Conservation (phyloP, 352 stramenopile species). For the Pythium guiyangense region DNA sequence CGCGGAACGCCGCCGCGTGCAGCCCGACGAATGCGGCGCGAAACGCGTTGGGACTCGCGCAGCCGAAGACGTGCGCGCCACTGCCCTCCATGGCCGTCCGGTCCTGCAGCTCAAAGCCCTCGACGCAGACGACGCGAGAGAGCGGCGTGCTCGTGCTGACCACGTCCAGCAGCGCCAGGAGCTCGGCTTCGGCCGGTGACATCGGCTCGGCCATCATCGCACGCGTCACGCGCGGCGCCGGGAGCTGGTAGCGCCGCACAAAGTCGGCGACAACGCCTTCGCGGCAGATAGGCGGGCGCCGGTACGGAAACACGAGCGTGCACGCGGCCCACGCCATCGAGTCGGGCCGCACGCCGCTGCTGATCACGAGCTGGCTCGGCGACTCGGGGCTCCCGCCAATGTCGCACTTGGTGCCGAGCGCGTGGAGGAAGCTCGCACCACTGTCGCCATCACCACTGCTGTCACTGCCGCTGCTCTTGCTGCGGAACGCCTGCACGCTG, state of each 20-base stretch:
- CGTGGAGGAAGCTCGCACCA: background rate
- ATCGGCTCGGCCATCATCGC: no score
- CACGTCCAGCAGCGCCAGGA: slow-evolving; percentile 36
- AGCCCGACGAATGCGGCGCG: slow-evolving; percentile 22
- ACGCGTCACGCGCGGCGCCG: no score
- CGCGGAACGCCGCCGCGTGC: slow-evolving; percentile 17
- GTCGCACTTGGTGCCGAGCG: slow-evolving; percentile 27
- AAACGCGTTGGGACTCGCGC: slow-evolving; percentile 22
- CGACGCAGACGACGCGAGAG: slow-evolving; percentile 33
- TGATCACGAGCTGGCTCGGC: slow-evolving; percentile 30
- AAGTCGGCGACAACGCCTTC: no score
- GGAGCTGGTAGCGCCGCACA: no score
- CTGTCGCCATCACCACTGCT: no score
- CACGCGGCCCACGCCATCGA: slow-evolving; percentile 48
- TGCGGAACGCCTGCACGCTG: slow-evolving; percentile 14
- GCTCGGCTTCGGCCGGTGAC: slow-evolving; percentile 30
- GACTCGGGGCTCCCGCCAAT: slow-evolving; percentile 18
- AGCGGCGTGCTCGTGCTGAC: slow-evolving; percentile 44
- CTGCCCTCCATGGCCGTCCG: slow-evolving; percentile 8
- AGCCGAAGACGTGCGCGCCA: slow-evolving; percentile 22
- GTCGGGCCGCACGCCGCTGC: slow-evolving; percentile 30
- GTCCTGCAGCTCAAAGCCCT: slow-evolving; percentile 25
- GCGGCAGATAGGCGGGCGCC: no score
- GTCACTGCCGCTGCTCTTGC: no score
- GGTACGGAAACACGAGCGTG: no score